Conservation (phyloP, 257 asterid genomes). For the Solanum verrucosum region DNA sequence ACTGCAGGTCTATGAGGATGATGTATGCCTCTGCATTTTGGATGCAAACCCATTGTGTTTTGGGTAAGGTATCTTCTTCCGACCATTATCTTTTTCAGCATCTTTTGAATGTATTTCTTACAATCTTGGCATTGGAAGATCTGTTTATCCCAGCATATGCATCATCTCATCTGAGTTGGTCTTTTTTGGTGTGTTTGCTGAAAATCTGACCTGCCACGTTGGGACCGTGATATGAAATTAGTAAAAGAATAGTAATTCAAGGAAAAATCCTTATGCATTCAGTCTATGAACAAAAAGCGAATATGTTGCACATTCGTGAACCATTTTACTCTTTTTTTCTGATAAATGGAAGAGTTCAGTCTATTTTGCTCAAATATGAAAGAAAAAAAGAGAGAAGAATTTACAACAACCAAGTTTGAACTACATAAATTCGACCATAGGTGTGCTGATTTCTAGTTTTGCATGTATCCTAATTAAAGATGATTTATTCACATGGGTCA, state of each 20-base stretch:
- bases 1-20: slow-evolving; percentile 84
- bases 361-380: background rate
- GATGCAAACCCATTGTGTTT: slow-evolving; percentile 75
- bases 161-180: background rate
- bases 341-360: background rate
- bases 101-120: background rate
- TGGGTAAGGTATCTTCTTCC: slow-evolving; percentile 91
- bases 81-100: background rate
- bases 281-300: background rate
- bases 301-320: background rate
- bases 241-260: background rate
- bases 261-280: background rate
- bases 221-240: background rate
- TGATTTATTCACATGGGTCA: background rate
- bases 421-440: background rate
- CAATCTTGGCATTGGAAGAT: background rate
- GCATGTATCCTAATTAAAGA: background rate
- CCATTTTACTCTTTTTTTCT: background rate
- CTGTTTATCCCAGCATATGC: background rate
- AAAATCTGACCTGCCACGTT: background rate
- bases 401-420: background rate
- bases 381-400: background rate
- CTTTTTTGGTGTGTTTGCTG: background rate
- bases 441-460: background rate
- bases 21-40: slow-evolving; percentile 80